Percentiles rank a stretch among this genome's conserved stretches.
phyloP scores from a whole-genome alignment of 225 moss, liverwort and hornwort genomes.

The Sphagnum contortum region DNA sequence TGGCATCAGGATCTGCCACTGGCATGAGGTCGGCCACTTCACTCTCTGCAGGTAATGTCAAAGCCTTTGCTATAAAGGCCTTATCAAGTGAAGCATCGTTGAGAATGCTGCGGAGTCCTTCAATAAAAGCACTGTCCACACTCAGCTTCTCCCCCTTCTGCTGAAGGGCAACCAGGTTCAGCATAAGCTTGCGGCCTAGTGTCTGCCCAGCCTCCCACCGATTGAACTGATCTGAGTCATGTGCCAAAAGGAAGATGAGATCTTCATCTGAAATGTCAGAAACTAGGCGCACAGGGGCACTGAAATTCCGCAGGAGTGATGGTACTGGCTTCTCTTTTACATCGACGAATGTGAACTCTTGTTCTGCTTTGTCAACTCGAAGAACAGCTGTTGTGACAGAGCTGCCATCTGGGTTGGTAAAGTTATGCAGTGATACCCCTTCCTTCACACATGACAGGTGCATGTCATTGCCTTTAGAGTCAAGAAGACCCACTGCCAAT shows the following conservation, averaged over 20 bases:
- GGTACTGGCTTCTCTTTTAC: slow-evolving; percentile 64
- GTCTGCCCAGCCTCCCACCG: slow-evolving; percentile 77
- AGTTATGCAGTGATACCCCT: slow-evolving; percentile 43
- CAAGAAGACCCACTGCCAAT: slow-evolving; percentile 65
- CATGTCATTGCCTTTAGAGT: slow-evolving; percentile 64
- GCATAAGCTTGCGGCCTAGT: slow-evolving; percentile 68
- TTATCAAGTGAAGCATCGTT: slow-evolving; percentile 68
- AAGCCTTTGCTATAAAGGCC: slow-evolving; percentile 76
- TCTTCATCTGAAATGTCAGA: slow-evolving; percentile 76
- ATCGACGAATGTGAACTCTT: slow-evolving; percentile 71
- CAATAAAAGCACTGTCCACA: slow-evolving; percentile 51
- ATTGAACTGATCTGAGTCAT: slow-evolving; percentile 90
- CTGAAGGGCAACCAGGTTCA: slow-evolving; percentile 57
- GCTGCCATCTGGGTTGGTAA: slow-evolving; percentile 58
- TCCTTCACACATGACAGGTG: slow-evolving; percentile 57
- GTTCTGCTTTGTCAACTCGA: slow-evolving; percentile 58
- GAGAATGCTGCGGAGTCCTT: slow-evolving; percentile 68
- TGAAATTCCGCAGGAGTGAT: slow-evolving; percentile 82
- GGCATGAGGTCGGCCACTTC: slow-evolving; percentile 81
- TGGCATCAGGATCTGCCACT: slow-evolving; percentile 92
- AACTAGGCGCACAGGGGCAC: slow-evolving; percentile 80
- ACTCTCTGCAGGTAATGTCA: slow-evolving; percentile 83
- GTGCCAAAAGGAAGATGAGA: slow-evolving; percentile 77
- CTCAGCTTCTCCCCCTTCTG: slow-evolving; percentile 56
- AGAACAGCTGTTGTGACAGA: slow-evolving; percentile 68